A percentile compares a stretch with the other conserved stretches of the same genome.
These are phyloP conservation scores for Colletotrichum endophyticum DNA, from an alignment of 2,329 filamentous ascomycete genomes.

Conservation along the genomic window DNA sequence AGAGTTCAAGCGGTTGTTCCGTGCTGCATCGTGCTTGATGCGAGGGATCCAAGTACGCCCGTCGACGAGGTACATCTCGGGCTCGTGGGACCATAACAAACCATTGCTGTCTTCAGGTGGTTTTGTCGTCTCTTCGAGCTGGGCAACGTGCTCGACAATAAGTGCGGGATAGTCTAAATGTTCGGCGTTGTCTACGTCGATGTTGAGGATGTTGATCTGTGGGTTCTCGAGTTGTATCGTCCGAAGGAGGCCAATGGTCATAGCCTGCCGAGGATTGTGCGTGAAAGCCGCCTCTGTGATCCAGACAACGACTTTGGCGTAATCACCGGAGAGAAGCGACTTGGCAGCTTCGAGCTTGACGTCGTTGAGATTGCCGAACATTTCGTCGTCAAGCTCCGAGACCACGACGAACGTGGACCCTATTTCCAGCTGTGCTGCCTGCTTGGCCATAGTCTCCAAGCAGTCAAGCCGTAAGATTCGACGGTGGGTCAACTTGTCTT, in stretches of 20 bases:
- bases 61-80: not conserved
- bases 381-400: constrained; percentile 23
- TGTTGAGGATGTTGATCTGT: not conserved
- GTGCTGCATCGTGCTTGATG: not conserved
- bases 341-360: not conserved
- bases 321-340: not conserved
- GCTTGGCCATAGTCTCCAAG: not conserved
- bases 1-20: constrained; percentile 1
- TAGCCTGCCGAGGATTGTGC: constrained; percentile 22
- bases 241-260: constrained; percentile 14
- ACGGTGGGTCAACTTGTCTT: not conserved
- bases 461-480: not conserved
- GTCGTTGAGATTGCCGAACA: constrained; percentile 31
- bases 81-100: not conserved
- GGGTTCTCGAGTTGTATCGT: constrained; percentile 4
- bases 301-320: constrained; percentile 23
- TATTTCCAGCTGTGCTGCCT: not conserved
- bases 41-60: not conserved
- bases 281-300: constrained; percentile 20
- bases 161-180: not conserved
- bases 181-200: constrained; percentile 2
- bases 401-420: constrained; percentile 3
- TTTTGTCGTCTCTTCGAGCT: not conserved
- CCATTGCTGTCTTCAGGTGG: not conserved
- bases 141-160: not conserved